These are phyloP conservation scores for Puccinia novopanici DNA, from an alignment of 1,284 basidiomycete species.

Conservation along the genomic window DNA sequence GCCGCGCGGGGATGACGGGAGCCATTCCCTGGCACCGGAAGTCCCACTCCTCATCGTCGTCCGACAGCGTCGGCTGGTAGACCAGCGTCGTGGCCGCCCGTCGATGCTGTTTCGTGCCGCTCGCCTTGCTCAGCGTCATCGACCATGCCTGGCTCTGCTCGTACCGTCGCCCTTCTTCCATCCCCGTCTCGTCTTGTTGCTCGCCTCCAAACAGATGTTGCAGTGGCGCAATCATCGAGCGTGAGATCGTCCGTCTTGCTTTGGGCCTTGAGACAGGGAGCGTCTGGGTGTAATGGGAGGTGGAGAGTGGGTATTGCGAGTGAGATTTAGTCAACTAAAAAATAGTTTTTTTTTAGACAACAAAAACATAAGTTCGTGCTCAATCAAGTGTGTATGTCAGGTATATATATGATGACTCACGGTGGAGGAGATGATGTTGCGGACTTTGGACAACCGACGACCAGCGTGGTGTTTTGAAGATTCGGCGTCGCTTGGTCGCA, in stretches of 20 bases:
- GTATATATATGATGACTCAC: not conserved
- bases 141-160: not conserved
- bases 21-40: conserved; percentile 19
- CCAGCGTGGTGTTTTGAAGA: conserved; percentile 8
- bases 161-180: not conserved
- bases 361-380: not conserved
- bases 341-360: too few relatives aligned
- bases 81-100: not conserved
- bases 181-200: not conserved
- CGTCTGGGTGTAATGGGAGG: conserved; percentile 1
- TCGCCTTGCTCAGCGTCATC: not conserved
- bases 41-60: conserved; percentile 19
- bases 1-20: not conserved
- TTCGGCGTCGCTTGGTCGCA: not conserved
- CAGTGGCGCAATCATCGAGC: conserved; percentile 11
- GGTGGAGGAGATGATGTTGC: not conserved
- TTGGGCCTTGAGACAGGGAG: conserved; percentile 1
- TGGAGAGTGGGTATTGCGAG: not conserved
- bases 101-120: not conserved
- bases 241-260: not conserved
- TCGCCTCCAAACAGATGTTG: conserved; percentile 12
- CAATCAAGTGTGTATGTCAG: too few relatives aligned
- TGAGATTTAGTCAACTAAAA: conserved; percentile 1
- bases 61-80: not conserved
- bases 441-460: conserved; percentile 10